phyloP scores from a whole-genome alignment of 805 yeast genomes.

The Hanseniaspora pseudoguilliermondii region DNA sequence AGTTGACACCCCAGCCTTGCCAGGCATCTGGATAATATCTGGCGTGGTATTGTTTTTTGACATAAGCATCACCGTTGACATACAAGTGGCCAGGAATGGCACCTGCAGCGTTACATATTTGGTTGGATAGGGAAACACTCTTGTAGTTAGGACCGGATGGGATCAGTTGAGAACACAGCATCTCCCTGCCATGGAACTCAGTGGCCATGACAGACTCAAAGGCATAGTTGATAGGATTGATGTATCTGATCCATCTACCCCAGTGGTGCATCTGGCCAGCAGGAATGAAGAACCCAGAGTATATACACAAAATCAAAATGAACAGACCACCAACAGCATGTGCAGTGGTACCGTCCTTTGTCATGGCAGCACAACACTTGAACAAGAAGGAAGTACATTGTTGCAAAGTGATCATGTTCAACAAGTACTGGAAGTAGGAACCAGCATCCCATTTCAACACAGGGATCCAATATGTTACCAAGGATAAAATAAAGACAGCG shows the following conservation, averaged over 20 bases:
- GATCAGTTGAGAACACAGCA: slow-evolving; percentile 37
- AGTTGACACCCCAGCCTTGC: slow-evolving; percentile 49
- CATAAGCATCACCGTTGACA: slow-evolving; percentile 37
- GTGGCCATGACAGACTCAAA: slow-evolving; percentile 44
- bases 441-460: slow-evolving; percentile 41
- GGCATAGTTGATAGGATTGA: slow-evolving; percentile 37
- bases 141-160: slow-evolving; percentile 48
- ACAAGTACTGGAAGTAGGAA: slow-evolving; percentile 37
- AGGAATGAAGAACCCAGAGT: slow-evolving; percentile 41
- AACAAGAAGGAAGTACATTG: slow-evolving; percentile 43
- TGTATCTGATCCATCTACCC: slow-evolving; percentile 45
- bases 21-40: slow-evolving; percentile 34
- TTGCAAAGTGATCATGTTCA: slow-evolving; percentile 36
- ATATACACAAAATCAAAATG: slow-evolving; percentile 45
- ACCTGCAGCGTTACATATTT: slow-evolving; percentile 44
- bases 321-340: slow-evolving; percentile 43
- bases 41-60: slow-evolving; percentile 31
- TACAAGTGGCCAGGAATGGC: slow-evolving; percentile 33
- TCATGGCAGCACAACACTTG: slow-evolving; percentile 41
- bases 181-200: slow-evolving; percentile 43
- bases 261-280: slow-evolving; percentile 43
- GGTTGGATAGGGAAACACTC: slow-evolving; percentile 28
- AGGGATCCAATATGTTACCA: slow-evolving; percentile 41
- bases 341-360: slow-evolving; percentile 42
- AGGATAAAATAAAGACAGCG: slow-evolving; percentile 37